A percentile compares a stretch with the other conserved stretches of the same genome.
Evolutionary conservation across 495 filamentous ascomycete species (phyloP).

Genomic region (Podospora australis): DNA sequence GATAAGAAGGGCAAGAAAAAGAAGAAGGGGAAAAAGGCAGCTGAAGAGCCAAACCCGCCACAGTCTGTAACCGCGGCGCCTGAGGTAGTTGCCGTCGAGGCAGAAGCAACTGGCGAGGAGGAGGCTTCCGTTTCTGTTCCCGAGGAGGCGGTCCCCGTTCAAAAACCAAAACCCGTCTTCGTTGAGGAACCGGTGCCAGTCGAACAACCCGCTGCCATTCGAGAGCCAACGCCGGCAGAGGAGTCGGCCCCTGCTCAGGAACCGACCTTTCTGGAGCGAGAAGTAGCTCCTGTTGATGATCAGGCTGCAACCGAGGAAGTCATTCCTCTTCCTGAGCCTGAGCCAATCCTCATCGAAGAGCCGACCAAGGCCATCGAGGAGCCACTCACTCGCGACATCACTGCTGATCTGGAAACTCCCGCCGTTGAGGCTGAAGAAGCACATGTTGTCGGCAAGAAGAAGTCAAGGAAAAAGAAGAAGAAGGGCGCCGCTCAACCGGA

Average conservation of each 20-base stretch:
- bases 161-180: too few relatives aligned
- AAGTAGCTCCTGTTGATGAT: not conserved
- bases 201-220: too few relatives aligned
- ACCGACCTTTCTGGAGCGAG: not conserved
- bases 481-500: too few relatives aligned
- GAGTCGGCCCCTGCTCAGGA: not conserved
- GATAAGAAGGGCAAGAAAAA: constrained; percentile 11
- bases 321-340: not conserved
- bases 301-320: not conserved
- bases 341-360: not conserved
- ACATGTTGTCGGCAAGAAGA: too few relatives aligned
- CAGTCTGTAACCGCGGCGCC: not conserved
- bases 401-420: not conserved
- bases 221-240: not conserved
- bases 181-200: too few relatives aligned
- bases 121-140: not conserved
- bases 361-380: not conserved
- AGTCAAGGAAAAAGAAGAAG: too few relatives aligned
- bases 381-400: too few relatives aligned
- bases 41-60: constrained; percentile 1
- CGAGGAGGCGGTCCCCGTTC: too few relatives aligned
- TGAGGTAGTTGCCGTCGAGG: not conserved
- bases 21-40: constrained; percentile 22
- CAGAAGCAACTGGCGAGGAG: not conserved
- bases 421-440: not conserved